Base-by-base conservation (phyloP, 2,329 filamentous ascomycete genomes). In the Tolypocladium ophioglossoides region DNA sequence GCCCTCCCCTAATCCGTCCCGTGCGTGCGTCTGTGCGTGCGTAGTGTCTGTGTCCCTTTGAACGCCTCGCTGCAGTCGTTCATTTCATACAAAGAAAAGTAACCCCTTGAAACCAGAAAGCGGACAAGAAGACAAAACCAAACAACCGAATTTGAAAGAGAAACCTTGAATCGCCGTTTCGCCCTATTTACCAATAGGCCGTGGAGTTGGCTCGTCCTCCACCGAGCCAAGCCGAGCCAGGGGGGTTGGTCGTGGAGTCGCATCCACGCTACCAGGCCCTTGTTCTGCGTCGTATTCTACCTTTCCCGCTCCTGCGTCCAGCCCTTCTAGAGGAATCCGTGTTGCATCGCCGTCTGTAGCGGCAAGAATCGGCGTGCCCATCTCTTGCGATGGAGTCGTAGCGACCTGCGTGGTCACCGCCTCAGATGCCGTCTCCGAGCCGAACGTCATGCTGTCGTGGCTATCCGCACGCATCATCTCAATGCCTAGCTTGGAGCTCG, bases 391-490 rank as follows among this genome's bases (percentile, higher is more conserved):
- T 1, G 78, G 77, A 18, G 76, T 80, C 10, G 74, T 77, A 46
- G 64, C 68, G 14, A 77, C 73, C 62, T 79, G 75, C 4, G 78
- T 47, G 2, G 27, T 78, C n/a, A 73, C 67, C n/a, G 75, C 73
- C 58, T 79, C 78, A 1, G 74, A 68, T 16, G 74, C 74, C 59
- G 71, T 75, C 49, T 80, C 79, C 3, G 78, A 77, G 12, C 72
- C 69, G 14, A 78, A 52, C 1, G 75, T 75, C 53, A 89, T 81
- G 64, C 91, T 96, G 50, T 95, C 92, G 62, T 92, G 87, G 65
- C 90, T 96, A 68, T 96, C 95, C 22, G 92, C 95, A 50, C 92
- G 84, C 89, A 96, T 92, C 92, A 97, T 96, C 69, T 97, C 92
- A 51, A 91, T 94, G 2, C 91, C 91, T 2, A 97, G 80, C 69